Percentiles rank a stretch among this genome's conserved stretches.
phyloP scores from a whole-genome alignment of 2,329 filamentous ascomycete species.

The Mycosphaerella sp. region DNA sequence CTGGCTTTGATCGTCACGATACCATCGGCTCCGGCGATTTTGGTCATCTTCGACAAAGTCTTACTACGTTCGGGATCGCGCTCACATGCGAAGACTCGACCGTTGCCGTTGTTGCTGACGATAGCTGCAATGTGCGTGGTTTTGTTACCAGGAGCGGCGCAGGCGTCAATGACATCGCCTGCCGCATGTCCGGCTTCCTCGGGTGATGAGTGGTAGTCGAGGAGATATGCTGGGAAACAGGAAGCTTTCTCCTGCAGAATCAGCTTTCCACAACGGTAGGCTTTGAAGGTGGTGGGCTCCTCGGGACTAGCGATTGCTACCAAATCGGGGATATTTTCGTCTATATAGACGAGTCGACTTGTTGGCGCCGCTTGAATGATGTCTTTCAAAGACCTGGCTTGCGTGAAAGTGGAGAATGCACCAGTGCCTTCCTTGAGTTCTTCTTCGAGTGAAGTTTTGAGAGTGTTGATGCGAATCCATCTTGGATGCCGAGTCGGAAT shows the following conservation, averaged over 20 bases:
- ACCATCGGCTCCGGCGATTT: slow-evolving; percentile 62
- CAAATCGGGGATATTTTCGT: slow-evolving; percentile 75
- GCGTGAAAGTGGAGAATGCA: slow-evolving; percentile 62
- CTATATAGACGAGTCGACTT: slow-evolving; percentile 59
- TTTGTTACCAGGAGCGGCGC: slow-evolving; percentile 94
- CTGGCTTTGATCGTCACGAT: slow-evolving; percentile 64
- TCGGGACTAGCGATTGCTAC: slow-evolving; percentile 65
- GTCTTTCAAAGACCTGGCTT: slow-evolving; percentile 55
- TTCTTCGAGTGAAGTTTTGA: slow-evolving; percentile 63
- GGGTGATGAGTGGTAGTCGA: slow-evolving; percentile 52
- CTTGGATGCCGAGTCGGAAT: slow-evolving; percentile 58
- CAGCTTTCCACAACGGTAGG: slow-evolving; percentile 70
- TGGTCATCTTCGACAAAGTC: slow-evolving; percentile 79
- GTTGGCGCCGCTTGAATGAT: slow-evolving; percentile 30
- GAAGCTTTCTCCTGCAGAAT: slow-evolving; percentile 96
- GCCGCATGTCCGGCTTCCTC: background rate
- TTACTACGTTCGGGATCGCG: slow-evolving; percentile 65
- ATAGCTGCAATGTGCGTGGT: slow-evolving; percentile 57
- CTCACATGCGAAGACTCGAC: slow-evolving; percentile 68
- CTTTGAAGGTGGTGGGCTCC: slow-evolving; percentile 65
- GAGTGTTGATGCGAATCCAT: slow-evolving; percentile 82
- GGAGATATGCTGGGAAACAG: slow-evolving; percentile 87
- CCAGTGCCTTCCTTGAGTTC: slow-evolving; percentile 55
- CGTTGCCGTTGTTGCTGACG: background rate
- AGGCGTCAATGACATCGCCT: slow-evolving; percentile 83